These are phyloP conservation scores for Boletus vermiculosoides DNA, from an alignment of 768 basidiomycete genomes.

Conservation along the genomic window DNA sequence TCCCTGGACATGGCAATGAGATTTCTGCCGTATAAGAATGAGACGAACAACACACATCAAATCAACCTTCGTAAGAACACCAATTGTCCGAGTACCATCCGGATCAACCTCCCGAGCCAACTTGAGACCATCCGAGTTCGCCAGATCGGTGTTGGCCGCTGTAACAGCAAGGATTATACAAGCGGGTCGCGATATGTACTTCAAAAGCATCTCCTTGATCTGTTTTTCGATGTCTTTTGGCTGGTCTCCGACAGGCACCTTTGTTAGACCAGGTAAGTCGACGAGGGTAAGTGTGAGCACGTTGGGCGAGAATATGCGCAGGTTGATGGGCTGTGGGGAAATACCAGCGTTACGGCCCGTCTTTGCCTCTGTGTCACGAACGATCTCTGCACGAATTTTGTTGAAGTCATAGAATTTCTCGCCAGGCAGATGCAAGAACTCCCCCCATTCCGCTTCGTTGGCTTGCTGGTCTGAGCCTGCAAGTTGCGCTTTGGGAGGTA, in stretches of 20 bases:
- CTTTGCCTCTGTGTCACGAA: constrained; percentile 96
- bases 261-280: constrained; percentile 94
- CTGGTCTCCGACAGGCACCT: constrained; percentile 94
- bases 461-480: constrained; percentile 65
- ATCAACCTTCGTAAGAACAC: constrained; percentile 98
- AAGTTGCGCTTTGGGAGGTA: constrained; percentile 26
- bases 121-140: constrained; percentile 97
- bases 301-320: constrained; percentile 96
- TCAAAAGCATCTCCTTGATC: constrained; percentile 93
- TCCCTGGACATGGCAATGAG: constrained; percentile 59
- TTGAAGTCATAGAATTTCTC: constrained; percentile 98
- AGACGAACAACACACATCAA: constrained; percentile 69
- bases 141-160: constrained; percentile 93
- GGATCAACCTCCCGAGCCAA: constrained; percentile 96
- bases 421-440: constrained; percentile 93
- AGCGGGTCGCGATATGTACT: constrained; percentile 92
- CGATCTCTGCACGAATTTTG: constrained; percentile 95
- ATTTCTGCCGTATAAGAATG: background rate
- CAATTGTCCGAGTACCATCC: constrained; percentile 94
- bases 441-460: constrained; percentile 97
- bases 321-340: constrained; percentile 94
- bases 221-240: constrained; percentile 97
- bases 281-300: constrained; percentile 96
- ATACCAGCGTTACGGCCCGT: constrained; percentile 98
- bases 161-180: constrained; percentile 98